These are phyloP conservation scores for Ampelocalamus luodianensis DNA, from an alignment of 176 grass and related monocot genomes.

Conservation along the genomic window DNA sequence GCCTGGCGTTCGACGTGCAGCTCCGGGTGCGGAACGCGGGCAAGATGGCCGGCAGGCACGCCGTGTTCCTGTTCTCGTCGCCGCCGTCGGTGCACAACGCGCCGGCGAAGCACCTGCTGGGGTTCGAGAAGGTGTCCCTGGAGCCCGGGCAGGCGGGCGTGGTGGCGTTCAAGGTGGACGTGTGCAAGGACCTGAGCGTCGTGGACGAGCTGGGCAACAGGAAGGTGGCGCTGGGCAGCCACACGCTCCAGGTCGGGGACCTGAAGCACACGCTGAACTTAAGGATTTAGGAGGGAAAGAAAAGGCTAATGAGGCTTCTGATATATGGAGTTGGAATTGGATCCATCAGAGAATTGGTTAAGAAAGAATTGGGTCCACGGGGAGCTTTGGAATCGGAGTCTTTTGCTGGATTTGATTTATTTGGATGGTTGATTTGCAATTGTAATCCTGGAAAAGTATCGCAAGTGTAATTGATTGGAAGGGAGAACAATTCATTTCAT, in stretches of 20 bases:
- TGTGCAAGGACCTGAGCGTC: conserved; percentile 89
- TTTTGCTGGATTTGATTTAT: conserved; percentile 37
- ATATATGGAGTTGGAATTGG: conserved; percentile 23
- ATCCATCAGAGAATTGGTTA: conserved; percentile 47
- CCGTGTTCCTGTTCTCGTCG: conserved; percentile 83
- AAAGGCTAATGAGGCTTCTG: neutral
- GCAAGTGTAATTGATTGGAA: conserved; percentile 21
- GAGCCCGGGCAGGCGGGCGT: conserved; percentile 47
- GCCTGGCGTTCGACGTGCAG: conserved; percentile 57
- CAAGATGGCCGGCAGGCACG: conserved; percentile 55
- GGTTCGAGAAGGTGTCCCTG: conserved; percentile 76
- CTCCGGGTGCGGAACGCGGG: conserved; percentile 67
- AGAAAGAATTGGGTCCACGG: conserved; percentile 48
- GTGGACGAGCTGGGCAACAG: conserved; percentile 79
- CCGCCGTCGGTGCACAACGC: conserved; percentile 80
- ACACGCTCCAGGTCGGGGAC: conserved; percentile 79
- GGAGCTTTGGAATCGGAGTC: conserved; percentile 15
- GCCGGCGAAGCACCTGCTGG: conserved; percentile 81
- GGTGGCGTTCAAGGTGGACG: conserved; percentile 80
- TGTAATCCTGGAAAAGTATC: conserved; percentile 27
- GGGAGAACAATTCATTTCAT: conserved; percentile 36
- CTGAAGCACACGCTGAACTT: conserved; percentile 74
- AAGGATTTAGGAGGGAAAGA: conserved; percentile 37
- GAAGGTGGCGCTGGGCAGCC: conserved; percentile 76
- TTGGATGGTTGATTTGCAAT: conserved; percentile 42